Evolutionary conservation across 2,329 filamentous ascomycete genomes (phyloP).

Genomic region (Pseudogymnoascus sp.): DNA sequence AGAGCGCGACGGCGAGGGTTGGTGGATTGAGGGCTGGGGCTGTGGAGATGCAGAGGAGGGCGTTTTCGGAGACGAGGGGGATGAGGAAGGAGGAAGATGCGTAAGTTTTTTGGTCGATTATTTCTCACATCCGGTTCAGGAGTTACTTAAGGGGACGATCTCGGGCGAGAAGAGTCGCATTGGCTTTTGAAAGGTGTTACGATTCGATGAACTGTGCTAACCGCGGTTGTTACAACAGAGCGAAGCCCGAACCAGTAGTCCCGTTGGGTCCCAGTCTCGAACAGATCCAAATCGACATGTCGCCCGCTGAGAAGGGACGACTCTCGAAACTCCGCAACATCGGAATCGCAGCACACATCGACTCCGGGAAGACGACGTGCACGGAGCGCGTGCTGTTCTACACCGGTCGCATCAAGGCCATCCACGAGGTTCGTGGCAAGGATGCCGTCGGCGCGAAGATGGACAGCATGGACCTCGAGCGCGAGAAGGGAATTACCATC

Average conservation of each 20-base stretch:
- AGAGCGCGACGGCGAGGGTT: neutral
- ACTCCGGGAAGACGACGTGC: constrained; percentile 94
- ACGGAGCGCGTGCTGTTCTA: constrained; percentile 98
- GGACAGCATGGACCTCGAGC: constrained; percentile 98
- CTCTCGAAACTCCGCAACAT: constrained; percentile 86
- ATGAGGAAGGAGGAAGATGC: neutral
- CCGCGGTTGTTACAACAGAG: neutral
- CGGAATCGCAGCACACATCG: constrained; percentile 97
- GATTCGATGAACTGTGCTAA: neutral
- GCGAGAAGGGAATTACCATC: constrained; percentile 98
- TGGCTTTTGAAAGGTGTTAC: neutral
- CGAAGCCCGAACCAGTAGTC: neutral
- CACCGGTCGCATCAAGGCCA: constrained; percentile 90
- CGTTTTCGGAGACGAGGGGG: constrained; percentile 7
- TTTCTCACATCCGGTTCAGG: neutral
- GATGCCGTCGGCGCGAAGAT: constrained; percentile 97
- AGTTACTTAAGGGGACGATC: neutral
- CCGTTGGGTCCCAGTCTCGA: constrained; percentile 35
- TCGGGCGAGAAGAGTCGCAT: neutral
- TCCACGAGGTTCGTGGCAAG: constrained; percentile 92
- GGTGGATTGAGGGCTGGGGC: neutral
- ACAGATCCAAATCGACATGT: constrained; percentile 67
- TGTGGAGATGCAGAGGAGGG: constrained; percentile 5
- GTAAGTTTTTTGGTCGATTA: neutral
- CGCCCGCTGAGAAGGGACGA: constrained; percentile 67